Conservation (phyloP, 257 asterid species). For the Cordia subcordata region DNA sequence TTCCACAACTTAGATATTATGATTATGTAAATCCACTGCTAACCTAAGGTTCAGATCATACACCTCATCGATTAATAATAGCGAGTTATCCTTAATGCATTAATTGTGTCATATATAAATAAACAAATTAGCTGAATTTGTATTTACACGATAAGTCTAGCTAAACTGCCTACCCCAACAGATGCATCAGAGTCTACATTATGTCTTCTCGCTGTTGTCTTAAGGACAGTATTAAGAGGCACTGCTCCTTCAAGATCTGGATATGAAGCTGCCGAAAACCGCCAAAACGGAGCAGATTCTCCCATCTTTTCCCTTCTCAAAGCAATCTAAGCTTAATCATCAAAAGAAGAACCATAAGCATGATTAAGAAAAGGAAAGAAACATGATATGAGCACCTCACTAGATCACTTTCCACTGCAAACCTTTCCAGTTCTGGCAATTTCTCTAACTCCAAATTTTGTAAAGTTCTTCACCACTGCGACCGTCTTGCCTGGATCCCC, state of each 20-base stretch:
- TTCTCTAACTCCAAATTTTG: slow-evolving; percentile 92
- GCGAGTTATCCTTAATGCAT: too few relatives aligned
- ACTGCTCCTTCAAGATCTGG: slow-evolving; percentile 81
- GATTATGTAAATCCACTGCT: too few relatives aligned
- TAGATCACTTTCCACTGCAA: slow-evolving; percentile 5
- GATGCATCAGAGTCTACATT: slow-evolving; percentile 46
- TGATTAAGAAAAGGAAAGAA: slow-evolving; percentile 8
- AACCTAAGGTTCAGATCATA: too few relatives aligned
- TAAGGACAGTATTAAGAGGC: slow-evolving; percentile 41
- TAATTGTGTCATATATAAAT: too few relatives aligned
- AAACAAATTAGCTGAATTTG: neutral
- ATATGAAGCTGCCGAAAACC: slow-evolving; percentile 96
- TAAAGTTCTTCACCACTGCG: slow-evolving; percentile 78
- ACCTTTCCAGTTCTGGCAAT: slow-evolving; percentile 98
- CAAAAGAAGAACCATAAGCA: slow-evolving; percentile 8
- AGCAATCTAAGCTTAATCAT: slow-evolving; percentile 62
- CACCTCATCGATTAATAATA: too few relatives aligned
- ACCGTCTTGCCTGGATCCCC: slow-evolving; percentile 99
- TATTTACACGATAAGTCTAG: slow-evolving; percentile 1
- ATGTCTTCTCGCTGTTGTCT: slow-evolving; percentile 27
- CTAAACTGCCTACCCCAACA: slow-evolving; percentile 48
- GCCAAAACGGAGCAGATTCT: slow-evolving; percentile 97
- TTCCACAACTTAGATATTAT: too few relatives aligned
- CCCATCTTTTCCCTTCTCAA: slow-evolving; percentile 97
- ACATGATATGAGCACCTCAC: slow-evolving; percentile 2